phyloP scores from a whole-genome alignment of 306 rosid species.

The Carpinus viminea region DNA sequence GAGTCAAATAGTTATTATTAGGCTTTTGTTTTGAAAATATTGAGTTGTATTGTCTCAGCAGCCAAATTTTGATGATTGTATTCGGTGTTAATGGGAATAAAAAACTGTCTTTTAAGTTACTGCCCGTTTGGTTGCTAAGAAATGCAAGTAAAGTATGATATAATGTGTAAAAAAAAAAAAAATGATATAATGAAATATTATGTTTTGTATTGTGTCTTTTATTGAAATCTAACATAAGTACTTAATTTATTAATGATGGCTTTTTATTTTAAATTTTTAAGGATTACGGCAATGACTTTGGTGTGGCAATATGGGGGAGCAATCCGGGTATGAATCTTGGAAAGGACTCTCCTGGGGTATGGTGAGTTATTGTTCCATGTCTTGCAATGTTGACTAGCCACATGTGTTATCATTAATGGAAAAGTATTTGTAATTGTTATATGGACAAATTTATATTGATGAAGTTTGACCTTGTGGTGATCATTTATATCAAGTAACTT shows the following conservation, averaged over 20 bases:
- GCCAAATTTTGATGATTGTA: background rate
- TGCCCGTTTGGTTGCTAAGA: background rate
- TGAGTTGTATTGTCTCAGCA: background rate
- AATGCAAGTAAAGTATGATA: background rate
- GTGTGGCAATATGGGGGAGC: constrained; percentile 93
- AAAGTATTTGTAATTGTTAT: background rate
- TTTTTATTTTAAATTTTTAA: constrained; percentile 13
- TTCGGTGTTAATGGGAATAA: background rate
- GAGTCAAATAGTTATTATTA: background rate
- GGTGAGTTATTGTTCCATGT: constrained; percentile 46
- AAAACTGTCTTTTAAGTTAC: background rate
- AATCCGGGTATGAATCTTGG: constrained; percentile 76
- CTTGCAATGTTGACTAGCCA: background rate
- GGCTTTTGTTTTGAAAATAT: background rate
- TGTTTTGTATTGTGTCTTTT: background rate
- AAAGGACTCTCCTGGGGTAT: constrained; percentile 98
- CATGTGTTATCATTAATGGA: background rate
- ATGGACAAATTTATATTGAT: background rate
- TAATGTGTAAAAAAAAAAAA: no score
- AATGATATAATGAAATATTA: no score
- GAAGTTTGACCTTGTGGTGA: background rate
- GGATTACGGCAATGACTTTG: constrained; percentile 93
- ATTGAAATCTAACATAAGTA: background rate
- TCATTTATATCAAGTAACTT: background rate
- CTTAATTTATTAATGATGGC: background rate